These are phyloP conservation scores for Paragyromitra xinjiangensis DNA, from an alignment of 495 filamentous ascomycete species.

Conservation along the genomic window DNA sequence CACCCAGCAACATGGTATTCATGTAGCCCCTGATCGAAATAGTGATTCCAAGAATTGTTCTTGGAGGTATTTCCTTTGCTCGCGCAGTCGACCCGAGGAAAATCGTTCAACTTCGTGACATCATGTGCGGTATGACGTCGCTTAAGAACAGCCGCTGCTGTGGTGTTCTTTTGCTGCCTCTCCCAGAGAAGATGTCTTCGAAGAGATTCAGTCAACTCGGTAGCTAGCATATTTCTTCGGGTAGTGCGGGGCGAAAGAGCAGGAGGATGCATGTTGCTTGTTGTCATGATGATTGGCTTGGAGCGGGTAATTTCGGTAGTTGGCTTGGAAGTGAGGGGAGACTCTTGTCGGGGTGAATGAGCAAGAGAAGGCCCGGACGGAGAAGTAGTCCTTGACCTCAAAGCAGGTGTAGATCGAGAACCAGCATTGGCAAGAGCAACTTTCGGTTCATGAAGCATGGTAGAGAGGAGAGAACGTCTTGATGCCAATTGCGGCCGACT, in stretches of 20 bases:
- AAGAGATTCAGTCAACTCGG: slow-evolving; percentile 85
- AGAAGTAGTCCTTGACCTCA: slow-evolving; percentile 78
- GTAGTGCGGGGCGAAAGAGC: slow-evolving; percentile 89
- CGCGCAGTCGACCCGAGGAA: slow-evolving; percentile 50
- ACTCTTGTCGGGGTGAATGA: slow-evolving; percentile 69
- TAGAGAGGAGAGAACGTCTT: slow-evolving; percentile 85
- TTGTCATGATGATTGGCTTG: slow-evolving; percentile 85
- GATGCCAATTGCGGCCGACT: slow-evolving; percentile 86
- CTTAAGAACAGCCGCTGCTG: slow-evolving; percentile 86
- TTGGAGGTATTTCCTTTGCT: slow-evolving; percentile 63
- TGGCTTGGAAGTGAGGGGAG: slow-evolving; percentile 44
- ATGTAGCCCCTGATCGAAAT: slow-evolving; percentile 70
- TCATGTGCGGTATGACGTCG: slow-evolving; percentile 85
- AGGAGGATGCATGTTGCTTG: slow-evolving; percentile 69
- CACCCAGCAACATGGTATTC: slow-evolving; percentile 77
- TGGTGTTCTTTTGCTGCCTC: slow-evolving; percentile 87
- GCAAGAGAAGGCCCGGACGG: slow-evolving; percentile 78
- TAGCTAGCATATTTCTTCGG: slow-evolving; percentile 93
- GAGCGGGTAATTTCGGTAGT: slow-evolving; percentile 73
- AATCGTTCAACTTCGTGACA: slow-evolving; percentile 55
- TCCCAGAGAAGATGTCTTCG: slow-evolving; percentile 84
- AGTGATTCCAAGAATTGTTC: slow-evolving; percentile 72
- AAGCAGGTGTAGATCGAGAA: slow-evolving; percentile 81
- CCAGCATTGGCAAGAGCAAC: slow-evolving; percentile 72
- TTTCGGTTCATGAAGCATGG: slow-evolving; percentile 80